These are phyloP conservation scores for Lichtheimia corymbifera DNA, from an alignment of 371 early-diverging fungal species.

Conservation along the genomic window DNA sequence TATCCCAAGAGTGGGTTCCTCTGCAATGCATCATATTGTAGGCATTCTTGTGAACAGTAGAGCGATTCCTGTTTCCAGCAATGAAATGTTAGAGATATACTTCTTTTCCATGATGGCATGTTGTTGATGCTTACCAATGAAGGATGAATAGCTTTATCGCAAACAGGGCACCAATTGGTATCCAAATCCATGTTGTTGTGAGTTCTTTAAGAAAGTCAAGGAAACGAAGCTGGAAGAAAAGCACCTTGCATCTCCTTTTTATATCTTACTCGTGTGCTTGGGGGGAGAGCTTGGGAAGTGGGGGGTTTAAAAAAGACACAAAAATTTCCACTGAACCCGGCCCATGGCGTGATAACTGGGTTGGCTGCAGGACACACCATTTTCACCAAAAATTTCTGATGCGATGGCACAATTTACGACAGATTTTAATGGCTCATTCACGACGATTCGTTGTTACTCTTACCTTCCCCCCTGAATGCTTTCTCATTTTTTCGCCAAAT, in stretches of 20 bases:
- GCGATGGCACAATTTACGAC: background rate
- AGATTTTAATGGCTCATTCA: background rate
- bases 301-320: background rate
- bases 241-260: constrained; percentile 1
- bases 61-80: constrained; percentile 13
- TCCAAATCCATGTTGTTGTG: background rate
- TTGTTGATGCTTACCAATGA: constrained; percentile 1
- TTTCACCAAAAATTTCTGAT: constrained; percentile 1
- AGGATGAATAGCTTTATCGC: constrained; percentile 11
- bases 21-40: constrained; percentile 25
- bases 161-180: constrained; percentile 15
- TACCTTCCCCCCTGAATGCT: background rate
- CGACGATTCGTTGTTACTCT: background rate
- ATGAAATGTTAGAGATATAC: background rate
- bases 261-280: background rate
- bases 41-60: constrained; percentile 32
- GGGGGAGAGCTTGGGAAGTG: background rate
- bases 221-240: background rate
- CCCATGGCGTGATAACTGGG: too few relatives aligned
- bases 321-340: background rate
- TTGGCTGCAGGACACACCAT: too few relatives aligned
- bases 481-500: background rate
- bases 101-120: too few relatives aligned
- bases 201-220: background rate
- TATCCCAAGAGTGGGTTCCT: constrained; percentile 34